Conservation (phyloP, 257 asterid genomes). For the Craterostigma plantagineum region DNA sequence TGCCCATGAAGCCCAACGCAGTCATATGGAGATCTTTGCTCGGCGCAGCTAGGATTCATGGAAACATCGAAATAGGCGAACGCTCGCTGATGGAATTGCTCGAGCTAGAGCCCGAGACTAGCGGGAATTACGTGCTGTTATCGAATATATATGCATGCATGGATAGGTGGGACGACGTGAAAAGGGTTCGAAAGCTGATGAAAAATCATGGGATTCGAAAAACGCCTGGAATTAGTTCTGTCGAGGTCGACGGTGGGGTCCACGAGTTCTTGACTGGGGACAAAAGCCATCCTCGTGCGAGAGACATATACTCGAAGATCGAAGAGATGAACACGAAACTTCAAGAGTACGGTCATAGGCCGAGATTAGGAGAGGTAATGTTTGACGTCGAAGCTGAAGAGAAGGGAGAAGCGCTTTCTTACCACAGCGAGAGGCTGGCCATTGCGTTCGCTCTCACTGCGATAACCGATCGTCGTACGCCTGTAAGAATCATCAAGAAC, state of each 20-base stretch:
- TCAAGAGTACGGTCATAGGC: slow-evolving; percentile 29
- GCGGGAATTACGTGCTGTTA: slow-evolving; percentile 55
- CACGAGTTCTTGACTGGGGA: slow-evolving; percentile 52
- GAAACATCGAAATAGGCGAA: slow-evolving; percentile 33
- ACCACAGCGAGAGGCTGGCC: slow-evolving; percentile 52
- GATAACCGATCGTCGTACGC: slow-evolving; percentile 12
- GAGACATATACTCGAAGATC: slow-evolving; percentile 28
- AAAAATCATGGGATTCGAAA: slow-evolving; percentile 30
- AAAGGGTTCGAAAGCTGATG: slow-evolving; percentile 32
- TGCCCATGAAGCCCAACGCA: slow-evolving; percentile 46
- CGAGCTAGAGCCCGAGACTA: slow-evolving; percentile 32
- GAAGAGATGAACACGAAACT: slow-evolving; percentile 36
- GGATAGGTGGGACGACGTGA: slow-evolving; percentile 47
- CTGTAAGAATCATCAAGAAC: slow-evolving; percentile 42
- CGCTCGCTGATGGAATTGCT: slow-evolving; percentile 21
- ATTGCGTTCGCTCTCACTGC: slow-evolving; percentile 40
- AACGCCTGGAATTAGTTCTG: slow-evolving; percentile 37
- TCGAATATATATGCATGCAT: slow-evolving; percentile 45
- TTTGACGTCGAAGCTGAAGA: slow-evolving; percentile 63
- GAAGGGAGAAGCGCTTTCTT: slow-evolving; percentile 33
- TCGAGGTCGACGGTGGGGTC: slow-evolving; percentile 38
- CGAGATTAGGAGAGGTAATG: slow-evolving; percentile 36
- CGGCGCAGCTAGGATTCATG: slow-evolving; percentile 48
- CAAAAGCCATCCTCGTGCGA: slow-evolving; percentile 24
- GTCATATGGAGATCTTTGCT: slow-evolving; percentile 46